phyloP scores from a whole-genome alignment of 2,329 filamentous ascomycete species.

The Acrodontium crateriforme region DNA sequence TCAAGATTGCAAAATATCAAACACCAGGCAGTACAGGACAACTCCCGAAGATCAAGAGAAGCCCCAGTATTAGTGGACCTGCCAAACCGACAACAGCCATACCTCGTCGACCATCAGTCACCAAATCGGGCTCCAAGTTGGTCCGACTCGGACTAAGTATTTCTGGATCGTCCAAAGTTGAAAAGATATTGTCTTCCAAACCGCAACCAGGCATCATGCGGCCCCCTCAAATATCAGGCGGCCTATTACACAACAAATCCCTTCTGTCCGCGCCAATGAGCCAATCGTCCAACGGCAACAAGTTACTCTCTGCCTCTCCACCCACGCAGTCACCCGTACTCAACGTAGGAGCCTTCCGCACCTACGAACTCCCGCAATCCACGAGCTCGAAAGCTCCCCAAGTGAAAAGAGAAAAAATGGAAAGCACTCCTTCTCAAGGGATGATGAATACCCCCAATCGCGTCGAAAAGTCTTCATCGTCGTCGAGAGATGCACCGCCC shows the following conservation, averaged over 20 bases:
- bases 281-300: slow-evolving; percentile 3
- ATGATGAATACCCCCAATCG: too few species aligned
- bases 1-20: slow-evolving; percentile 7
- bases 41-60: not conserved
- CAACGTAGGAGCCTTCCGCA: slow-evolving; percentile 14
- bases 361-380: slow-evolving; percentile 7
- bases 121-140: not conserved
- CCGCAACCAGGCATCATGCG: not conserved
- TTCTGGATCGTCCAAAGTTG: not conserved
- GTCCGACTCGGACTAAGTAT: not conserved
- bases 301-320: slow-evolving; percentile 7
- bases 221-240: too few species aligned
- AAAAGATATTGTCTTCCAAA: not conserved
- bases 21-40: slow-evolving; percentile 3
- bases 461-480: too few species aligned
- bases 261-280: too few species aligned
- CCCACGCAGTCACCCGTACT: slow-evolving; percentile 2
- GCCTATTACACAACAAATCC: too few species aligned
- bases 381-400: too few species aligned
- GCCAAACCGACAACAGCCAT: not conserved
- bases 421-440: too few species aligned
- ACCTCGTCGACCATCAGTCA: not conserved
- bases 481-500: too few species aligned
- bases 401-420: slow-evolving; percentile 4
- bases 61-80: not conserved